phyloP scores from a whole-genome alignment of 139 green algal genomes.

The Closterium sp. region DNA sequence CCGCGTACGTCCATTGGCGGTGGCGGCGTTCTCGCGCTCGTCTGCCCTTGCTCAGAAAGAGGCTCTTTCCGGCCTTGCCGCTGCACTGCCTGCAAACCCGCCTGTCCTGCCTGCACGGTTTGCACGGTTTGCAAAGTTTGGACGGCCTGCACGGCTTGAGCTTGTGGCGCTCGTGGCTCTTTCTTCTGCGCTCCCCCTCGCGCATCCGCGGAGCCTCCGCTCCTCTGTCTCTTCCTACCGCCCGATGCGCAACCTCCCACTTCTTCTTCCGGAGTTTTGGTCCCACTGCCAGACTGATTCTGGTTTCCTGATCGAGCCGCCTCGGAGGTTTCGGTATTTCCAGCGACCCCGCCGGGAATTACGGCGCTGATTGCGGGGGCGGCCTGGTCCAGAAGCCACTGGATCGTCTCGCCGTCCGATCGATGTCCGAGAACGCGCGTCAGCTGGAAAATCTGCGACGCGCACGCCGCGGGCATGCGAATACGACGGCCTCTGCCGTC shows the following conservation, averaged over 20 bases:
- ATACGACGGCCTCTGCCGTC: constrained; percentile 37
- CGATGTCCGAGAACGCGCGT: constrained; percentile 26
- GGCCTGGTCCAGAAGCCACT: constrained; percentile 6
- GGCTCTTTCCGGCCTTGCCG: too few species aligned
- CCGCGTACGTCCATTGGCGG: background rate
- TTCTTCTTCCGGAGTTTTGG: background rate
- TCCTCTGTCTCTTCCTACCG: background rate
- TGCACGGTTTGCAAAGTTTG: too few species aligned
- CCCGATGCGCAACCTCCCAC: background rate
- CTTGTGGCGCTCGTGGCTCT: background rate
- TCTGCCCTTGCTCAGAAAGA: background rate
- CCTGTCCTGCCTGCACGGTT: too few species aligned
- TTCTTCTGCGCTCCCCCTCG: background rate
- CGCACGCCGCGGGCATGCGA: constrained; percentile 34
- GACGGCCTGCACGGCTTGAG: too few species aligned
- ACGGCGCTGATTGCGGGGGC: background rate
- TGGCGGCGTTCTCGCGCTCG: background rate
- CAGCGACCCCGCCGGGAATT: background rate
- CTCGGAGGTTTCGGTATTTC: background rate
- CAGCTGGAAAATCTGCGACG: constrained; percentile 27
- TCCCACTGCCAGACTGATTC: background rate
- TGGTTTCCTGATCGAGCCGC: background rate
- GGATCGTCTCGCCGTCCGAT: constrained; percentile 44
- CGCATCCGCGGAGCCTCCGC: background rate
- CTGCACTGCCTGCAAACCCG: background rate